Conservation (phyloP, 2,329 filamentous ascomycete species). For the Microdochium nivale region DNA sequence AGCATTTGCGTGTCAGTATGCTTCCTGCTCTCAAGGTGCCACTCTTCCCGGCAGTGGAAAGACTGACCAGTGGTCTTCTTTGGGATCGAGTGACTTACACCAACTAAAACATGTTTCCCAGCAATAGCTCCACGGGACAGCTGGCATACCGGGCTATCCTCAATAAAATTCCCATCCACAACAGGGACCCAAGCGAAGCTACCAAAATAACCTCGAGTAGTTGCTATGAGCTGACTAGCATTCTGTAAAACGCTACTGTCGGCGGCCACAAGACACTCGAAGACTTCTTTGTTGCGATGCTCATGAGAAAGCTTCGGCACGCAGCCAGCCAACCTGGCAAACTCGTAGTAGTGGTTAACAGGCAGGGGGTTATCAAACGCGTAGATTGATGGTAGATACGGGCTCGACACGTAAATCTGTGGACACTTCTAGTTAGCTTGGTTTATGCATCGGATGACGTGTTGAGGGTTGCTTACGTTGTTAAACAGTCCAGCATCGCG, state of each 20-base stretch:
- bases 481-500: slow-evolving; percentile 12
- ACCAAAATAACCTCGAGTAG: slow-evolving; percentile 15
- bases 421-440: too few species aligned
- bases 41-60: too few species aligned
- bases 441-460: too few species aligned
- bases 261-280: slow-evolving; percentile 16
- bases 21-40: too few species aligned
- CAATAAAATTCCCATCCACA: slow-evolving; percentile 16
- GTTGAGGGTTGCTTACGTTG: slow-evolving; percentile 9
- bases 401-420: slow-evolving; percentile 15
- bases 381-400: slow-evolving; percentile 15
- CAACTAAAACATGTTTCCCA: slow-evolving; percentile 15
- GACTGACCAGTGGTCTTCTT: too few species aligned
- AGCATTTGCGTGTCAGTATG: too few species aligned
- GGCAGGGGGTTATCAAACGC: slow-evolving; percentile 12
- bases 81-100: slow-evolving; percentile 12
- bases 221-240: slow-evolving; percentile 16
- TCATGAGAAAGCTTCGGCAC: slow-evolving; percentile 2
- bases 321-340: slow-evolving; percentile 16
- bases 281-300: slow-evolving; percentile 6
- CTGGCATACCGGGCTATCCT: slow-evolving; percentile 11
- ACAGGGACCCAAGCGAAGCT: slow-evolving; percentile 19
- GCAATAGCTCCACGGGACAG: slow-evolving; percentile 6
- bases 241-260: slow-evolving; percentile 15
- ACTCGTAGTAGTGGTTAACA: slow-evolving; percentile 11